phyloP scores from a whole-genome alignment of 176 grass and related monocot species.

The Triticum turgidum region DNA sequence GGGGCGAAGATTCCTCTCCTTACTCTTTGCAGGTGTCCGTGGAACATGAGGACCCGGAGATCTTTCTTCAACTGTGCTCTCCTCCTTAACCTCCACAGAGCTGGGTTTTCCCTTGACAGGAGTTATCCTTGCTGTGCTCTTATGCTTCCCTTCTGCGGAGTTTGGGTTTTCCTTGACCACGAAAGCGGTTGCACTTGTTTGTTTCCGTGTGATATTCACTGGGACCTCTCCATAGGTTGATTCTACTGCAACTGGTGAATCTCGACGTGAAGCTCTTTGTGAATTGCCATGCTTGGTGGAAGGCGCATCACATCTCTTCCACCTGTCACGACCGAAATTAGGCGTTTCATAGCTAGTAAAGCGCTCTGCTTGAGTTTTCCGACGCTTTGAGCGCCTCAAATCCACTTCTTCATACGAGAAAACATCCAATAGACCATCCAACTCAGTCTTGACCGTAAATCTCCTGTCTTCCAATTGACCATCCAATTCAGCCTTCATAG shows the following conservation, averaged over 20 bases:
- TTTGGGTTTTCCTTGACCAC: constrained; percentile 9
- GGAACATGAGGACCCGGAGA: constrained; percentile 24
- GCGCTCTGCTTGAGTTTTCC: constrained; percentile 48
- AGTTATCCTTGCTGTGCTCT: constrained; percentile 11
- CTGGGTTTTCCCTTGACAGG: constrained; percentile 19
- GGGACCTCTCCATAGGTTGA: constrained; percentile 20
- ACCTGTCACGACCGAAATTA: constrained; percentile 50
- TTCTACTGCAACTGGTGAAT: constrained; percentile 15
- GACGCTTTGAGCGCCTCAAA: constrained; percentile 84
- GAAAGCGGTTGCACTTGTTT: constrained; percentile 20
- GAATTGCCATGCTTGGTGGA: background rate
- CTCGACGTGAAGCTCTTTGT: background rate
- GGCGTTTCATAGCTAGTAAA: constrained; percentile 63
- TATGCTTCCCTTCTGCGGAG: background rate
- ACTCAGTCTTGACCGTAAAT: constrained; percentile 15
- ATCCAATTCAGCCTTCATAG: constrained; percentile 29
- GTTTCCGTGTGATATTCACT: constrained; percentile 4
- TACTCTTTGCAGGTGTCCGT: constrained; percentile 28
- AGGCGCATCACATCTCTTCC: constrained; percentile 19
- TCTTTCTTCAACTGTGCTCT: constrained; percentile 28
- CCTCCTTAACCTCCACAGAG: constrained; percentile 7
- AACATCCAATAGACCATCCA: constrained; percentile 38
- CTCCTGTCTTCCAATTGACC: constrained; percentile 21
- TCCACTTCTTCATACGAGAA: constrained; percentile 52
- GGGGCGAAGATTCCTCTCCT: constrained; percentile 26